phyloP scores from a whole-genome alignment of 2,329 filamentous ascomycete genomes.

The Lasiodiplodia hormozganensis region DNA sequence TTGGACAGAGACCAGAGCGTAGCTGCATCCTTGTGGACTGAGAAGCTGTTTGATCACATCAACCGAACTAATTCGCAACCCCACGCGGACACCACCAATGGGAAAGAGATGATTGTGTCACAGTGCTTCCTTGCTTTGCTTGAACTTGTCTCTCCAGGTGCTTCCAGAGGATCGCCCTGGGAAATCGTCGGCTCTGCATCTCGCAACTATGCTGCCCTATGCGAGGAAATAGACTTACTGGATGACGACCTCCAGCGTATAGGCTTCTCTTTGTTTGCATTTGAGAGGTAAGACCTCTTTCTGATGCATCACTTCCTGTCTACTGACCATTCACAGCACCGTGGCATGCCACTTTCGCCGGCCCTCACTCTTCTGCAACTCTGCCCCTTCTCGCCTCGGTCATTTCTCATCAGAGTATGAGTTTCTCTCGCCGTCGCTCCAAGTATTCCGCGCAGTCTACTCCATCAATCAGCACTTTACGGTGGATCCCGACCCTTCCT shows the following conservation, averaged over 20 bases:
- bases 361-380: conserved; percentile 27
- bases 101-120: neutral
- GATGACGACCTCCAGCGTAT: conserved; percentile 19
- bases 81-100: neutral
- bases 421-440: neutral
- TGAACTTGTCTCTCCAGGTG: neutral
- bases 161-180: conserved; percentile 3
- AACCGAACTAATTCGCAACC: neutral
- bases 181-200: conserved; percentile 17
- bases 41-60: conserved; percentile 20
- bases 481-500: neutral
- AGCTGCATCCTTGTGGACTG: conserved; percentile 16
- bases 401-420: conserved; percentile 2
- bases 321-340: conserved; percentile 1
- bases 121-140: conserved; percentile 16
- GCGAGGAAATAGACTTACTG: neutral
- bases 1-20: conserved; percentile 23
- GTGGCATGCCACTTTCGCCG: conserved; percentile 16
- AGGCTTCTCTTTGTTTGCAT: conserved; percentile 12
- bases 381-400: conserved; percentile 5
- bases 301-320: too few relatives aligned
- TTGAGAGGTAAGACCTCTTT: conserved; percentile 5
- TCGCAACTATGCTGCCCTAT: conserved; percentile 3
- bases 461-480: conserved; percentile 17
- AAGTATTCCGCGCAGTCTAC: conserved; percentile 8